Evolutionary conservation across 2,329 filamentous ascomycete genomes (phyloP).

Genomic region (Alternaria metachromatica): DNA sequence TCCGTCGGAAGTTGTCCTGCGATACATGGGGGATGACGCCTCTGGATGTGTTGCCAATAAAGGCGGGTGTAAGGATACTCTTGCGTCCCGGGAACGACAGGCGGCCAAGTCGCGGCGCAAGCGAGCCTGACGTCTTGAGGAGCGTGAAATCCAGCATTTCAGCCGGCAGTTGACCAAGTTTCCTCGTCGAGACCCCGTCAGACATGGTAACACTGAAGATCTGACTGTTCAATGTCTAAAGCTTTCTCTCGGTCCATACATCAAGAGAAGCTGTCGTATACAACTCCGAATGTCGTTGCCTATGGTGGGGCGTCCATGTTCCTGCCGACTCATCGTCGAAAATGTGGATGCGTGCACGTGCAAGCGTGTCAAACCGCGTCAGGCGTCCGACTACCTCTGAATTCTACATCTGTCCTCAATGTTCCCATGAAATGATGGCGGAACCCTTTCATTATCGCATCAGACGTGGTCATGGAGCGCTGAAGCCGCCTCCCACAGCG

Average conservation of each 20-base stretch:
- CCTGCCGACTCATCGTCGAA: constrained; percentile 6
- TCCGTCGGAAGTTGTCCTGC: constrained; percentile 76
- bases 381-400: background rate
- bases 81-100: constrained; percentile 68
- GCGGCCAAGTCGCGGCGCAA: constrained; percentile 70
- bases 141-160: constrained; percentile 56
- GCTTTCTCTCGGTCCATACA: background rate
- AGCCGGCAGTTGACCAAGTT: constrained; percentile 36
- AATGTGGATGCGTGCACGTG: constrained; percentile 17
- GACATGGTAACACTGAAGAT: constrained; percentile 14
- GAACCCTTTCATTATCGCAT: background rate
- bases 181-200: background rate
- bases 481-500: too few relatives aligned
- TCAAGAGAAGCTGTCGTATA: background rate
- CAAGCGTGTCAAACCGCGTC: constrained; percentile 14
- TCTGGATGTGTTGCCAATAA: constrained; percentile 79
- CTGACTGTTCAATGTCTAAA: background rate
- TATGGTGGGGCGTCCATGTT: constrained; percentile 10
- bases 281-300: background rate
- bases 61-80: constrained; percentile 82
- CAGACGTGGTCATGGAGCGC: background rate
- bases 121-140: constrained; percentile 45
- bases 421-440: background rate
- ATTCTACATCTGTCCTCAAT: background rate
- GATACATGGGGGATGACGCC: constrained; percentile 87